phyloP scores from a whole-genome alignment of 2,329 filamentous ascomycete species.

The Rutstroemia sp. region DNA sequence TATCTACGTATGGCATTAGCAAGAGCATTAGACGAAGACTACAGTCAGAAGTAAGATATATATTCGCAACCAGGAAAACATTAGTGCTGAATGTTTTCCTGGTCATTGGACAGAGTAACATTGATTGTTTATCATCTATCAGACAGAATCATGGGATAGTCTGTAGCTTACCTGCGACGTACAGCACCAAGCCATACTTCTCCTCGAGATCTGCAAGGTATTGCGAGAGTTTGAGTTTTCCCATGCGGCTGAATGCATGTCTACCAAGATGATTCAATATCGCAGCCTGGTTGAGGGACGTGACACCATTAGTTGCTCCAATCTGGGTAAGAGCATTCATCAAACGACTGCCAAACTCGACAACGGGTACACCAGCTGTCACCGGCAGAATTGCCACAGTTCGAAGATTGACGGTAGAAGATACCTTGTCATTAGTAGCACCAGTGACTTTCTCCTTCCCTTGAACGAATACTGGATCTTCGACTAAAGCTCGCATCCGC shows the following conservation, averaged over 20 bases:
- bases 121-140: conserved; percentile 36
- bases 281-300: conserved; percentile 84
- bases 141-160: conserved; percentile 1
- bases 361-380: conserved; percentile 82
- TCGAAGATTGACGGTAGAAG: conserved; percentile 83
- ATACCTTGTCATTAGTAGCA: conserved; percentile 57
- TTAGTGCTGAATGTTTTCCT: conserved; percentile 42
- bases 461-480: conserved; percentile 65
- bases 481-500: conserved; percentile 82
- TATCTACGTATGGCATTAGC: conserved; percentile 50
- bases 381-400: conserved; percentile 91
- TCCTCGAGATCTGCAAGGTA: conserved; percentile 96
- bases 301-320: conserved; percentile 81
- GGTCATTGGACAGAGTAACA: conserved; percentile 21
- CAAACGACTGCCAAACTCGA: conserved; percentile 87
- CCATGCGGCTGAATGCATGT: conserved; percentile 96
- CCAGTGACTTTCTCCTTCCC: conserved; percentile 55
- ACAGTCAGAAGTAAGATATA: neutral
- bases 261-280: conserved; percentile 92
- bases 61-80: conserved; percentile 52
- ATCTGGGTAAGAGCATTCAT: conserved; percentile 86
- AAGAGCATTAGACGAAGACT: neutral
- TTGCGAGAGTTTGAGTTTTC: conserved; percentile 89
- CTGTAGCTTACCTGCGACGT: conserved; percentile 64
- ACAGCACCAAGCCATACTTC: conserved; percentile 91